These are phyloP conservation scores for Jatropha curcas DNA, from an alignment of 345 rosid species.

Conservation along the genomic window DNA sequence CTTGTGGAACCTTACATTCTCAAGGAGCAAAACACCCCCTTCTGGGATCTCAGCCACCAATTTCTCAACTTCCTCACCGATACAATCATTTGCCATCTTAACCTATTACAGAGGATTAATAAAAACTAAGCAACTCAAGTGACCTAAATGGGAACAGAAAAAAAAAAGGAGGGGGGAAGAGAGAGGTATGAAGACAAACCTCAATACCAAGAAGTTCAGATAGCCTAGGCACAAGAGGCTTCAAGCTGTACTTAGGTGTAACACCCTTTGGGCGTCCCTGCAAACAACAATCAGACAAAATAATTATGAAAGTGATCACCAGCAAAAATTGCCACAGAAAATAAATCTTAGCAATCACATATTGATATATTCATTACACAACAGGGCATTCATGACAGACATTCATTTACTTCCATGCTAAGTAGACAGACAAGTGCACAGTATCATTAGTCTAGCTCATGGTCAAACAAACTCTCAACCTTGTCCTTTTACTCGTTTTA, in stretches of 20 bases:
- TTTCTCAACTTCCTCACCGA: slow-evolving; percentile 76
- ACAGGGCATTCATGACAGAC: neutral
- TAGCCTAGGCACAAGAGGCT: slow-evolving; percentile 88
- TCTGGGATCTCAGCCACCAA: slow-evolving; percentile 63
- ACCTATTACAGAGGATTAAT: slow-evolving; percentile 42
- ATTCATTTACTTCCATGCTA: neutral
- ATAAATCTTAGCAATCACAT: neutral
- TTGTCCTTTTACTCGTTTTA: neutral
- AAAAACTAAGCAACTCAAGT: neutral
- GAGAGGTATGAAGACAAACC: slow-evolving; percentile 34
- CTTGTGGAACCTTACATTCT: slow-evolving; percentile 87
- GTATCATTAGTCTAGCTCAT: neutral
- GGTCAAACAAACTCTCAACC: neutral
- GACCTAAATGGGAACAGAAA: neutral
- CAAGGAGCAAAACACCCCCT: slow-evolving; percentile 83
- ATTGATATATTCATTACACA: neutral
- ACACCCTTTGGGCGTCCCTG: slow-evolving; percentile 99
- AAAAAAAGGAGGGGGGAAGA: neutral
- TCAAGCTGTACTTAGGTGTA: slow-evolving; percentile 88
- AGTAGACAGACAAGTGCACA: neutral
- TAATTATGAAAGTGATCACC: neutral
- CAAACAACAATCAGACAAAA: slow-evolving; percentile 22
- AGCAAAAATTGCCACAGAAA: neutral
- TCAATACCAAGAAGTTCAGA: slow-evolving; percentile 83
- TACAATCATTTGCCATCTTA: slow-evolving; percentile 77